Evolutionary conservation across 768 basidiomycete genomes (phyloP), one percentile per base, ranked within the genome.

Genomic region (Epithele typhae): DNA sequence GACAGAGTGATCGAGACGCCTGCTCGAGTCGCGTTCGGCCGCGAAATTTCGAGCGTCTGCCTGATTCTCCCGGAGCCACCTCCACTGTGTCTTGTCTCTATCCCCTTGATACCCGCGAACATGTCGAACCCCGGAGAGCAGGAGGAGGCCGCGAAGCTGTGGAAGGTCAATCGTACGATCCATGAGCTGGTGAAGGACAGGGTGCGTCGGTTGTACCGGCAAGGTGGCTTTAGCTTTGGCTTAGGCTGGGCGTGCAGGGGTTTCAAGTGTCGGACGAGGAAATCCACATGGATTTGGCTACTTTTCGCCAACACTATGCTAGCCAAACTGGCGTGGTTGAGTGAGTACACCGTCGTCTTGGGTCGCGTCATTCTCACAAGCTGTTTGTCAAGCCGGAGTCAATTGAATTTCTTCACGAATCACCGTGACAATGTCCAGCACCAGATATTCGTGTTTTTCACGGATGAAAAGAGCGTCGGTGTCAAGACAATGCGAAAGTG

Each of bases 401-500:
- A 83, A 54, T 77, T 99, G 58, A 91, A 91, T 64, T 98, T 97
- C 74, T 91, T 84, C 66, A 92, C 92, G 10, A 83, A 86, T 54
- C 79, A 81, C 14, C 71, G 72, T 48, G 68, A 72, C 11, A 84
- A 87, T 55, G 72, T 79, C 21, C 66, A 69, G 8, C 84, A 92
- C 58, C 86, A 89, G 65, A 90, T 99, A 59, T 98, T 90, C 58
- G 74, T 98, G 17, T 97, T 89, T 65, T 99, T 95, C 68, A 84
- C 92, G n/a, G 92, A 94, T 37, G 96, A 98, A 67, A 79, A 74
- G 65, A 92, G 90, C 59, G 96, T 98, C 6, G 91, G 93, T 49
- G 92, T 98, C 36, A 95, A 96, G 68, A 92, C 93, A 3, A 97
- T 98, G 92, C 76, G 93, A 71, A 95, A 92, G 95, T 96, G 64